These are phyloP conservation scores for Mychonastes homosphaera DNA, from an alignment of 139 green algal species.

Conservation along the genomic window DNA sequence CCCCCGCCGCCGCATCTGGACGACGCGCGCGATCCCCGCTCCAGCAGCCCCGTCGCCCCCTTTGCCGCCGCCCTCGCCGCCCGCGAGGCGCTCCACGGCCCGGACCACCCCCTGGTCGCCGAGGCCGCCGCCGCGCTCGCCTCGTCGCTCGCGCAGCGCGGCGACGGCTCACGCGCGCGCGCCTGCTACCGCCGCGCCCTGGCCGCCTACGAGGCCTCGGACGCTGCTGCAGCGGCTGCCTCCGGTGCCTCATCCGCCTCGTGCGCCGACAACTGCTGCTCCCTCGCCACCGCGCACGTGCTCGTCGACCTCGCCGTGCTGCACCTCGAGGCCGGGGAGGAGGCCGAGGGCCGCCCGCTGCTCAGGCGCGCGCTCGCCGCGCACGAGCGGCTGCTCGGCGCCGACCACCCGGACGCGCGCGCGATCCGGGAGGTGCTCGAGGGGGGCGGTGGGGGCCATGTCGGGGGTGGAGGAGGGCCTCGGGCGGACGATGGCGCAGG, in stretches of 20 bases:
- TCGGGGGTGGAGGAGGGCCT: too few species aligned
- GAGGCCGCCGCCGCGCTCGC: slow-evolving; percentile 29
- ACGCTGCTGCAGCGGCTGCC: too few species aligned
- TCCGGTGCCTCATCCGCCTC: too few species aligned
- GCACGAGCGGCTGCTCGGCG: slow-evolving; percentile 62
- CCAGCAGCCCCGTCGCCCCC: slow-evolving; percentile 10
- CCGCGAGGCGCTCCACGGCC: slow-evolving; percentile 37
- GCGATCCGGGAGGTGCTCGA: slow-evolving; percentile 85
- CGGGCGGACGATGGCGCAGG: too few species aligned
- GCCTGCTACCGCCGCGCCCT: slow-evolving; percentile 42
- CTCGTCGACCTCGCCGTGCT: slow-evolving; percentile 87
- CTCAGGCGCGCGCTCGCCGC: slow-evolving; percentile 73
- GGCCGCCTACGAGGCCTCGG: slow-evolving; percentile 55
- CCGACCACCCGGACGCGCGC: slow-evolving; percentile 80
- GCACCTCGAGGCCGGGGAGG: slow-evolving; percentile 69
- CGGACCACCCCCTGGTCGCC: slow-evolving; percentile 54
- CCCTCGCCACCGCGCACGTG: slow-evolving; percentile 68
- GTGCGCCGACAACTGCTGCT: too few species aligned
- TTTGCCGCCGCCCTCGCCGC: slow-evolving; percentile 49
- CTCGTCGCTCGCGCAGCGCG: slow-evolving; percentile 17
- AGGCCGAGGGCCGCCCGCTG: slow-evolving; percentile 63
- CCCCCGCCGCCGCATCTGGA: slow-evolving; percentile 2
- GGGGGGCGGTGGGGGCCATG: too few species aligned
- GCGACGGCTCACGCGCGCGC: background rate
- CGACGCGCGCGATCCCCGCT: background rate